Conservation (phyloP, 371 early-diverging fungal species). For the Mucor lusitanicus region DNA sequence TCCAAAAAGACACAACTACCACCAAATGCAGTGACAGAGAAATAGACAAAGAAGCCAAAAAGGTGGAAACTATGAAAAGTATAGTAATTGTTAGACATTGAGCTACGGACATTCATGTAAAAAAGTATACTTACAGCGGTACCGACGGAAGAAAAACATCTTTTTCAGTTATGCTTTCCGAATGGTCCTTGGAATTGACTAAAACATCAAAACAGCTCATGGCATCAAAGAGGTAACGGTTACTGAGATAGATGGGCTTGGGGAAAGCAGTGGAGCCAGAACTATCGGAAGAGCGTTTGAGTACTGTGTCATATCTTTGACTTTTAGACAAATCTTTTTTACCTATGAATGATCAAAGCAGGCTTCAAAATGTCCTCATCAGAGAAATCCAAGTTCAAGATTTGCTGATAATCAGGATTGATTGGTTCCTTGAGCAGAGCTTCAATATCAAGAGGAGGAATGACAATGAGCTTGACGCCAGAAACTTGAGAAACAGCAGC, state of each 20-base stretch:
- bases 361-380: constrained; percentile 21
- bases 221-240: constrained; percentile 13
- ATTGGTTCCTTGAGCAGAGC: constrained; percentile 11
- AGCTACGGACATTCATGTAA: not conserved
- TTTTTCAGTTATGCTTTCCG: not conserved
- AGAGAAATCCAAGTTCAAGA: not conserved
- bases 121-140: not conserved
- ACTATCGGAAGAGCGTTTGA: no score
- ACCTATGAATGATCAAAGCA: constrained; percentile 21
- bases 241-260: constrained; percentile 26
- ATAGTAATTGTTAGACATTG: not conserved
- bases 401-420: not conserved
- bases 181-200: not conserved
- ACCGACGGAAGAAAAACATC: constrained; percentile 1
- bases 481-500: not conserved
- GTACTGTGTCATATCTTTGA: no score
- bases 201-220: not conserved
- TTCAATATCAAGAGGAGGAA: constrained; percentile 11
- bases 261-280: constrained; percentile 27
- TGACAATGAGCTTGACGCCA: not conserved
- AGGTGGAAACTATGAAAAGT: constrained; percentile 14
- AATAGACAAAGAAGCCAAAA: constrained; percentile 5
- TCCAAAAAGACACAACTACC: constrained; percentile 11
- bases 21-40: constrained; percentile 2
- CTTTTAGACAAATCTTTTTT: no score